Conservation (phyloP, 345 rosid genomes). For the Lumnitzera littorea region DNA sequence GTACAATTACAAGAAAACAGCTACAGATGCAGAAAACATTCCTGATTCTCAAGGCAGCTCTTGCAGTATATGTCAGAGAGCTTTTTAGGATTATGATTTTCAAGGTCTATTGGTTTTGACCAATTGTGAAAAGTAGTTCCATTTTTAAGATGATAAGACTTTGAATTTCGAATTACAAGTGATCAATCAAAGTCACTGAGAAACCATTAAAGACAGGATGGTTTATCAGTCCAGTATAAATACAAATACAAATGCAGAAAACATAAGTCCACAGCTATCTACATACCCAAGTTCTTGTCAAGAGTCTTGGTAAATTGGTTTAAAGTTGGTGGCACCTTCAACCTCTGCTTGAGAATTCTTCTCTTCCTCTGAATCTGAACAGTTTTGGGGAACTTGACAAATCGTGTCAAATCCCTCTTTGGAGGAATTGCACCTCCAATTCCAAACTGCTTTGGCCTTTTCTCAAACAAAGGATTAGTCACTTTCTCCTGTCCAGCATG, state of each 20-base stretch:
- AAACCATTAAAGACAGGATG: too few relatives aligned
- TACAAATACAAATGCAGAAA: not conserved
- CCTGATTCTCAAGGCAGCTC: too few relatives aligned
- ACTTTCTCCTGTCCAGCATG: conserved; percentile 42
- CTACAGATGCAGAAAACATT: too few relatives aligned
- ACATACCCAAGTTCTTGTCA: conserved; percentile 68
- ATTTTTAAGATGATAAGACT: too few relatives aligned
- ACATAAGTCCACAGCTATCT: too few relatives aligned
- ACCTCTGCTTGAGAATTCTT: conserved; percentile 64
- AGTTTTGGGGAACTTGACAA: conserved; percentile 63
- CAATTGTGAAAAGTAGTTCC: too few relatives aligned
- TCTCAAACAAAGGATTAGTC: conserved; percentile 62
- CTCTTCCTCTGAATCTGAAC: conserved; percentile 73
- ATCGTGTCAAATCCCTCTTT: conserved; percentile 63
- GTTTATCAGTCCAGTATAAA: not conserved
- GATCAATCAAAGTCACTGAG: too few relatives aligned
- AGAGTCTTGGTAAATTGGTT: conserved; percentile 85
- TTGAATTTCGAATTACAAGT: too few relatives aligned
- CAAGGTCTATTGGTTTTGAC: too few relatives aligned
- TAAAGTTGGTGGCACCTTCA: conserved; percentile 77
- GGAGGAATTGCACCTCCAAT: conserved; percentile 84
- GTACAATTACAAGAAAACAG: too few relatives aligned
- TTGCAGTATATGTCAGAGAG: too few relatives aligned
- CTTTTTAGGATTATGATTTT: too few relatives aligned
- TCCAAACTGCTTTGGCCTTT: conserved; percentile 69